These are phyloP conservation scores for Teunomyces pallodes DNA, from an alignment of 805 yeast species.

Conservation along the genomic window DNA sequence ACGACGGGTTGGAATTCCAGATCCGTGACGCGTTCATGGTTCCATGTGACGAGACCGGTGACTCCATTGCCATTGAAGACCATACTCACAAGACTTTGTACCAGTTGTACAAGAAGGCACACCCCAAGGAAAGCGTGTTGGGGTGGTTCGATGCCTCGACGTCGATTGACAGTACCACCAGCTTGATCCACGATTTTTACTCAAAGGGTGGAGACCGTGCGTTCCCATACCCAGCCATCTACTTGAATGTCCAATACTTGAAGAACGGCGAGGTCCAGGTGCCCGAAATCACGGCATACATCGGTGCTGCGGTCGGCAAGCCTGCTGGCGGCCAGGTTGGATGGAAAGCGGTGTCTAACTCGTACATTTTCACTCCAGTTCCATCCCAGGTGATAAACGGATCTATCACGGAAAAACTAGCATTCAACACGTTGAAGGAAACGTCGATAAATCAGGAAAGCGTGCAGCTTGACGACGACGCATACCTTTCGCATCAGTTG, in stretches of 20 bases:
- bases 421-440: constrained; percentile 47
- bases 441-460: constrained; percentile 23
- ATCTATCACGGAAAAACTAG: constrained; percentile 53
- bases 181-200: constrained; percentile 78
- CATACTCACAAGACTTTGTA: constrained; percentile 69
- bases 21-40: constrained; percentile 76
- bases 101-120: constrained; percentile 70
- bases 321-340: constrained; percentile 34
- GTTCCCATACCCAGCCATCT: constrained; percentile 73
- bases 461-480: constrained; percentile 12
- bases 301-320: constrained; percentile 71
- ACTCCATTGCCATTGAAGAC: constrained; percentile 74
- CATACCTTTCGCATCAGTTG: constrained; percentile 45
- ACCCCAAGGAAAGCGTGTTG: constrained; percentile 72
- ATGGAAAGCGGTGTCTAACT: constrained; percentile 37
- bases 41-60: constrained; percentile 72
- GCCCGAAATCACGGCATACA: constrained; percentile 64
- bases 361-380: constrained; percentile 72
- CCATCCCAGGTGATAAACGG: constrained; percentile 59
- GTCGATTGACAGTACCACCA: constrained; percentile 66
- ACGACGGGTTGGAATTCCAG: constrained; percentile 75
- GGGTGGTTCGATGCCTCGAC: constrained; percentile 80
- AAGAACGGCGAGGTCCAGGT: constrained; percentile 46
- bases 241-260: constrained; percentile 66
- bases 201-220: constrained; percentile 67